Percentiles rank a stretch among this genome's conserved stretches.
These are phyloP conservation scores for Tolypocladium capitatum DNA, from an alignment of 2,329 filamentous ascomycete genomes.

Conservation along the genomic window DNA sequence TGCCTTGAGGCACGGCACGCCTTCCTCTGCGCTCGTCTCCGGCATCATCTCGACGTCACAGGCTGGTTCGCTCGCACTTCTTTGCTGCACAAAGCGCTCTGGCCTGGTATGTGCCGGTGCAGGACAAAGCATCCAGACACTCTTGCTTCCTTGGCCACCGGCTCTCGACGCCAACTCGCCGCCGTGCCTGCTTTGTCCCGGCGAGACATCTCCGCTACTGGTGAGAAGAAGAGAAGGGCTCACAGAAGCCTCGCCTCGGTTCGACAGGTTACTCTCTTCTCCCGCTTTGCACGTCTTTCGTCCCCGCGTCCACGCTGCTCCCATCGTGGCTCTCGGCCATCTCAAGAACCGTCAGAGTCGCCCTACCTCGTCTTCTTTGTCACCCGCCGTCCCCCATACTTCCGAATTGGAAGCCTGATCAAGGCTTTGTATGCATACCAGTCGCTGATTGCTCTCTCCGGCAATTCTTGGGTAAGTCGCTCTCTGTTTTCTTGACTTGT, in stretches of 20 bases:
- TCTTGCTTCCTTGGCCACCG: not conserved
- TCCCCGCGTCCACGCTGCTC: constrained; percentile 3
- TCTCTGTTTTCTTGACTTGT: constrained; percentile 4
- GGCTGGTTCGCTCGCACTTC: not conserved
- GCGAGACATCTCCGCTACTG: not conserved
- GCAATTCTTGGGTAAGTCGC: constrained; percentile 17
- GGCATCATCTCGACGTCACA: not conserved
- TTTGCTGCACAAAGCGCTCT: not conserved
- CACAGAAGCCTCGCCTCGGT: not conserved
- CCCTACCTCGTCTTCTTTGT: constrained; percentile 4
- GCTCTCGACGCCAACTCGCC: not conserved
- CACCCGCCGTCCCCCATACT: constrained; percentile 2
- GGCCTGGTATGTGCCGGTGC: not conserved
- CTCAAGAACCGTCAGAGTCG: constrained; percentile 3
- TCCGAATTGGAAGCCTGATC: constrained; percentile 10
- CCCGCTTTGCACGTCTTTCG: constrained; percentile 2
- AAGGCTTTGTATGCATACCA: constrained; percentile 25
- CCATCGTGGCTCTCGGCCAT: constrained; percentile 4
- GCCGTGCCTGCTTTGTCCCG: not conserved
- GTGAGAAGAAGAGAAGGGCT: not conserved
- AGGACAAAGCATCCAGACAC: not conserved
- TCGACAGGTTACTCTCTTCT: not conserved
- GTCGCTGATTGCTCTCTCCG: constrained; percentile 19
- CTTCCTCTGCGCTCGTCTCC: not conserved
- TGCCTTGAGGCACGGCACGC: not conserved